Conservation (phyloP, 352 stramenopile species). For the Aphanomyces invadans region DNA sequence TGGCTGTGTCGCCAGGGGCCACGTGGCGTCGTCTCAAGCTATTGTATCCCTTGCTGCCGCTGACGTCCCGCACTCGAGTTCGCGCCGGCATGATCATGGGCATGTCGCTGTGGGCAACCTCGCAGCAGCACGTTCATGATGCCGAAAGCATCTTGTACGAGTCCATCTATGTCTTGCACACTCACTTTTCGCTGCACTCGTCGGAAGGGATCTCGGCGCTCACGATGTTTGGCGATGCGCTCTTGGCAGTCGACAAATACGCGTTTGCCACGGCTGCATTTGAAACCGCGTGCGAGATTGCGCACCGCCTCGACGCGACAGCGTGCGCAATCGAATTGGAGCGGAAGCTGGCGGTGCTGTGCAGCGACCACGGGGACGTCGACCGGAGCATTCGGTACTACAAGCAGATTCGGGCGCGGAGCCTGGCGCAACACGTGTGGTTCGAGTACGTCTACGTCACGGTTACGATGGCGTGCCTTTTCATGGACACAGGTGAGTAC, state of each 20-base stretch:
- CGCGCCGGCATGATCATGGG: constrained; percentile 8
- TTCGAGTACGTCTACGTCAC: constrained; percentile 21
- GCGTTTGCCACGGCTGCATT: constrained; percentile 13
- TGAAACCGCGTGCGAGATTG: neutral
- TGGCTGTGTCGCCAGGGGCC: neutral
- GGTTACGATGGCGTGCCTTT: neutral
- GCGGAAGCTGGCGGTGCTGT: constrained; percentile 17
- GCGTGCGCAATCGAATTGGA: constrained; percentile 8
- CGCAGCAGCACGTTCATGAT: neutral
- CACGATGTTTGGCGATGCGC: constrained; percentile 5
- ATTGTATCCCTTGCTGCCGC: constrained; percentile 2
- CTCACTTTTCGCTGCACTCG: neutral
- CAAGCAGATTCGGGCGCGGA: constrained; percentile 11
- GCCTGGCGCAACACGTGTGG: neutral
- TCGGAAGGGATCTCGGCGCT: neutral
- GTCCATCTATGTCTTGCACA: constrained; percentile 10
- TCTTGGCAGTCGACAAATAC: constrained; percentile 10
- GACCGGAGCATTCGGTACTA: constrained; percentile 8
- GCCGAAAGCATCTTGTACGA: constrained; percentile 22
- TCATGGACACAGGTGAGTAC: constrained; percentile 17
- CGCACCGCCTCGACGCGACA: neutral
- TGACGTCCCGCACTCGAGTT: constrained; percentile 4
- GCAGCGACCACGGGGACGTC: neutral
- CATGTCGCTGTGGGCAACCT: neutral
- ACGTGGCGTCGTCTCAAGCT: constrained; percentile 1